phyloP scores from a whole-genome alignment of 2,329 filamentous ascomycete genomes.

The Colletotrichum sp. region DNA sequence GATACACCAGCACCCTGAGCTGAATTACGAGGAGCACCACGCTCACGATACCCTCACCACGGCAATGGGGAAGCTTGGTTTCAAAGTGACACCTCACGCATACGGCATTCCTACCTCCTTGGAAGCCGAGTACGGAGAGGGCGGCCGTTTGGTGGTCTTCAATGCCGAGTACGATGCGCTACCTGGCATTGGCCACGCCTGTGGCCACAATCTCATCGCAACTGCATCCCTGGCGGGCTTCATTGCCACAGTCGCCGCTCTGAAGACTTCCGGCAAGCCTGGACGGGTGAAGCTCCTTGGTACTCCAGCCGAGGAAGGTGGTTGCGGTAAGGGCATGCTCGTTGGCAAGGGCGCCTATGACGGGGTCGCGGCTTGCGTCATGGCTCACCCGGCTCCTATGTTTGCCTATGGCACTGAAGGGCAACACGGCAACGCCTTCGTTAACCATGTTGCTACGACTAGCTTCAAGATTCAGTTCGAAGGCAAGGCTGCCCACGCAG shows the following conservation, averaged over 20 bases:
- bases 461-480: not conserved
- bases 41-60: not conserved
- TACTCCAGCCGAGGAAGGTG: not conserved
- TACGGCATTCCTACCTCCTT: not conserved
- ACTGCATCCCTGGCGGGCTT: not conserved
- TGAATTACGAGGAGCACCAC: not conserved
- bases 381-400: not conserved
- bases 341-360: not conserved
- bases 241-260: not conserved
- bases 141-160: not conserved
- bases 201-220: not conserved
- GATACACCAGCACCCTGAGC: not conserved
- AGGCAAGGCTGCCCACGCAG: conserved; percentile 34
- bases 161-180: not conserved
- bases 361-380: not conserved
- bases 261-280: not conserved
- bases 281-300: not conserved
- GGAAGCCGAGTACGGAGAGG: not conserved
- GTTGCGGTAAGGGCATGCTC: not conserved
- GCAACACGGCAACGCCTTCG: not conserved
- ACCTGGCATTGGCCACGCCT: not conserved
- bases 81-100: not conserved
- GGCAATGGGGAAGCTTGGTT: not conserved
- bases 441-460: not conserved
- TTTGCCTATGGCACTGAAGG: not conserved